phyloP scores from a whole-genome alignment of 2,329 filamentous ascomycete genomes.

The Aspergillus sp. region DNA sequence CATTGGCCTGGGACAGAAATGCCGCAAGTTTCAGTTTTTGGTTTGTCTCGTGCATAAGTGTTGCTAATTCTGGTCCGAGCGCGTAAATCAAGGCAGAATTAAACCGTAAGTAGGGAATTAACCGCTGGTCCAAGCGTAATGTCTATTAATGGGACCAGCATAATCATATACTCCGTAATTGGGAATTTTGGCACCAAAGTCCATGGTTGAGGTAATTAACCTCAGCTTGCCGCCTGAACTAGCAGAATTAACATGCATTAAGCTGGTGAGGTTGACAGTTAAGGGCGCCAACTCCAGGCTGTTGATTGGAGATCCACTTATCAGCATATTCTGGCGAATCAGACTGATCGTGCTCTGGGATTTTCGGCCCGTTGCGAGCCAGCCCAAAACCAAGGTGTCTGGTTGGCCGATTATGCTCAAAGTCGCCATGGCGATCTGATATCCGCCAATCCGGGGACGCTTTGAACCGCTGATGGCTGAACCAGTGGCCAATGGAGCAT shows the following conservation, averaged over 20 bases:
- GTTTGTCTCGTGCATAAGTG: conserved; percentile 7
- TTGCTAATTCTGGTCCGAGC: conserved; percentile 16
- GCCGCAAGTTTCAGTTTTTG: neutral
- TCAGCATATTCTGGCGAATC: conserved; percentile 1
- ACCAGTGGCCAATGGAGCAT: conserved; percentile 3
- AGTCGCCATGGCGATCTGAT: neutral
- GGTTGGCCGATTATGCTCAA: conserved; percentile 6
- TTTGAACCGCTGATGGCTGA: conserved; percentile 15
- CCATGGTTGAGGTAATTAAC: neutral
- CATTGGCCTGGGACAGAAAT: neutral
- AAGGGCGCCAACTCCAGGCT: conserved; percentile 17
- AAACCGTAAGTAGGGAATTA: neutral
- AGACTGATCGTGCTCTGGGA: neutral
- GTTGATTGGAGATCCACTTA: neutral
- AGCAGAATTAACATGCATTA: conserved; percentile 8
- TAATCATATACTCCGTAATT: too few relatives aligned
- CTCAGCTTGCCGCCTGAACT: neutral
- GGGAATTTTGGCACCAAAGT: too few relatives aligned
- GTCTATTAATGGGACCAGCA: conserved; percentile 8
- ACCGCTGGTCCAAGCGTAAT: neutral
- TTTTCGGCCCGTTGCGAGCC: conserved; percentile 9
- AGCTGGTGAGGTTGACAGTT: conserved; percentile 8
- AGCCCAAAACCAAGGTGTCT: neutral
- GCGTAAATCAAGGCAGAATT: neutral
- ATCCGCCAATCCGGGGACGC: conserved; percentile 2